Conservation (phyloP, 257 asterid species). For the Nicotiana sylvestris region DNA sequence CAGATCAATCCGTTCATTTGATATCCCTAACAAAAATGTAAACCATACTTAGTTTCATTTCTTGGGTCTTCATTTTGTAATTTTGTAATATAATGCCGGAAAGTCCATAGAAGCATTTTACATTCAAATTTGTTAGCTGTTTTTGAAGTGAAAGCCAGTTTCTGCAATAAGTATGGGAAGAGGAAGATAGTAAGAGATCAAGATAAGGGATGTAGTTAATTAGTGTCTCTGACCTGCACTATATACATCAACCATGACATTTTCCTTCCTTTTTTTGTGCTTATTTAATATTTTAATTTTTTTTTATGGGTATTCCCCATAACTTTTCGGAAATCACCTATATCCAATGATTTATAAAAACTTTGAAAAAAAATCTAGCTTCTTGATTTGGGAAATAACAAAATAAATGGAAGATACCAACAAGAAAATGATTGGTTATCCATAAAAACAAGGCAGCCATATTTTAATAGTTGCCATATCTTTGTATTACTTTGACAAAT, state of each 20-base stretch:
- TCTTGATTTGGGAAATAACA: slow-evolving; percentile 16
- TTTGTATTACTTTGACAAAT: not conserved
- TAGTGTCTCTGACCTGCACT: not conserved
- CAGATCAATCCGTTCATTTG: too few species aligned
- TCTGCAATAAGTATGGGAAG: not conserved
- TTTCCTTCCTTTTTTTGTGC: not conserved
- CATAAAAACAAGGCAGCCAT: slow-evolving; percentile 5
- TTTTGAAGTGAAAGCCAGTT: not conserved
- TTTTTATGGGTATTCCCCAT: not conserved
- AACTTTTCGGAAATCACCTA: not conserved
- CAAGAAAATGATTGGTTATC: slow-evolving; percentile 16
- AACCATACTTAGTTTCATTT: not conserved
- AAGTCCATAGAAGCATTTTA: not conserved
- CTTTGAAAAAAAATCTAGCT: slow-evolving; percentile 1
- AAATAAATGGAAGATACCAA: slow-evolving; percentile 3
- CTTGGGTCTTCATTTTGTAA: not conserved
- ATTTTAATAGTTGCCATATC: not conserved
- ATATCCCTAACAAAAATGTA: too few species aligned
- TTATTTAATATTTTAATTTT: not conserved
- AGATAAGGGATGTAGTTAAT: not conserved
- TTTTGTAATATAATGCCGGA: not conserved
- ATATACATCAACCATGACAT: not conserved
- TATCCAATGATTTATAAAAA: not conserved
- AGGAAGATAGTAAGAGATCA: not conserved
- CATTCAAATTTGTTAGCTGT: not conserved